A percentile compares a stretch with the other conserved stretches of the same genome.
Conservation (phyloP, 78 protist species). For the Tieghemostelium lacteum region DNA sequence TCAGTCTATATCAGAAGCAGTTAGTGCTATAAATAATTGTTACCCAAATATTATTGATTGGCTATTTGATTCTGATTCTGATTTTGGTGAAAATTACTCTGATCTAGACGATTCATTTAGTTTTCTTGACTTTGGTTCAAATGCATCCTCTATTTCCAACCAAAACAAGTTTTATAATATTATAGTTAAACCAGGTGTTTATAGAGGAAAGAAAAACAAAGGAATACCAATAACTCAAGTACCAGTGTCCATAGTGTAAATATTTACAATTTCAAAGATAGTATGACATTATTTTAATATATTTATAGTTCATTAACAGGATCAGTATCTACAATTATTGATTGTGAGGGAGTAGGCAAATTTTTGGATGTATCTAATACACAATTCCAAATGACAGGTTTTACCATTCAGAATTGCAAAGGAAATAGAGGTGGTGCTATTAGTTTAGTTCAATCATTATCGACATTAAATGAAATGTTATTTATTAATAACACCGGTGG, state of each 20-base stretch:
- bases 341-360: neutral
- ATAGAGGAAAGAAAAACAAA: neutral
- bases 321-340: neutral
- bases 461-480: neutral
- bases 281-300: too few species aligned
- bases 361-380: neutral
- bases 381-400: neutral
- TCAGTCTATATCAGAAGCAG: too few species aligned
- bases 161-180: too few species aligned
- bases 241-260: neutral
- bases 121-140: too few species aligned
- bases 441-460: neutral
- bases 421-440: neutral
- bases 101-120: too few species aligned
- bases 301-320: neutral
- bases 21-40: too few species aligned
- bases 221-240: neutral
- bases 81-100: too few species aligned
- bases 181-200: constrained; percentile 1
- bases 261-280: too few species aligned
- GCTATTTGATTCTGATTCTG: too few species aligned
- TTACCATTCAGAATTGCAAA: neutral
- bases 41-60: too few species aligned
- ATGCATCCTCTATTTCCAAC: too few species aligned
- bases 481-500: neutral